Conservation (phyloP, 2,329 filamentous ascomycete species). For the Ophiostoma perfectum region DNA sequence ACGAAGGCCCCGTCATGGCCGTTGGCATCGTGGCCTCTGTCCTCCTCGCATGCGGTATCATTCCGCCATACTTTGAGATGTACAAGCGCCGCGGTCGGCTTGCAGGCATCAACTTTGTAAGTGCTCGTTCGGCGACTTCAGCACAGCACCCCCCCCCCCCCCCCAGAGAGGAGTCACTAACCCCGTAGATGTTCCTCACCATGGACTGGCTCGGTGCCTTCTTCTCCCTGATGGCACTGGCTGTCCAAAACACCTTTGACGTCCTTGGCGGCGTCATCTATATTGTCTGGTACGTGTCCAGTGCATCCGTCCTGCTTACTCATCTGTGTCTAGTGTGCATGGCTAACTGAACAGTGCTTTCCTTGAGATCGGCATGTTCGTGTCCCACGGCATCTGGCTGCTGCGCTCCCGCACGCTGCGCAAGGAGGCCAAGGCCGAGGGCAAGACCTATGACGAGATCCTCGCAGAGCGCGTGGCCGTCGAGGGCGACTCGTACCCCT, state of each 20-base stretch:
- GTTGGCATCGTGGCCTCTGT: slow-evolving; percentile 55
- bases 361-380: slow-evolving; percentile 56
- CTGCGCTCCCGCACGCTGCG: slow-evolving; percentile 49
- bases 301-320: not conserved
- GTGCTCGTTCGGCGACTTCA: too few relatives aligned
- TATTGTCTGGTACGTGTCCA: slow-evolving; percentile 46
- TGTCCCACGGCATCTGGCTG: slow-evolving; percentile 55
- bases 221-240: slow-evolving; percentile 59
- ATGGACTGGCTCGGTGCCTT: slow-evolving; percentile 58
- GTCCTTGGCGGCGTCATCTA: slow-evolving; percentile 56
- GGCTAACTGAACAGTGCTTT: slow-evolving; percentile 40
- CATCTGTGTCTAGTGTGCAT: not conserved
- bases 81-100: slow-evolving; percentile 58
- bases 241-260: slow-evolving; percentile 57
- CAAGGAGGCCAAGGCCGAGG: slow-evolving; percentile 45
- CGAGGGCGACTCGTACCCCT: slow-evolving; percentile 34
- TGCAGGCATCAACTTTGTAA: slow-evolving; percentile 51
- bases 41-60: slow-evolving; percentile 50
- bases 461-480: slow-evolving; percentile 34
- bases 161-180: slow-evolving; percentile 11
- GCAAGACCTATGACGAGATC: slow-evolving; percentile 53
- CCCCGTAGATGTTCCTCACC: slow-evolving; percentile 43
- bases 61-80: slow-evolving; percentile 58
- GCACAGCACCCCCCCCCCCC: too few relatives aligned
- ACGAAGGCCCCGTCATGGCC: slow-evolving; percentile 49